A percentile compares a stretch with the other conserved stretches of the same genome.
Conservation (phyloP, 2,329 filamentous ascomycete species). For the Fusarium temperatum region DNA sequence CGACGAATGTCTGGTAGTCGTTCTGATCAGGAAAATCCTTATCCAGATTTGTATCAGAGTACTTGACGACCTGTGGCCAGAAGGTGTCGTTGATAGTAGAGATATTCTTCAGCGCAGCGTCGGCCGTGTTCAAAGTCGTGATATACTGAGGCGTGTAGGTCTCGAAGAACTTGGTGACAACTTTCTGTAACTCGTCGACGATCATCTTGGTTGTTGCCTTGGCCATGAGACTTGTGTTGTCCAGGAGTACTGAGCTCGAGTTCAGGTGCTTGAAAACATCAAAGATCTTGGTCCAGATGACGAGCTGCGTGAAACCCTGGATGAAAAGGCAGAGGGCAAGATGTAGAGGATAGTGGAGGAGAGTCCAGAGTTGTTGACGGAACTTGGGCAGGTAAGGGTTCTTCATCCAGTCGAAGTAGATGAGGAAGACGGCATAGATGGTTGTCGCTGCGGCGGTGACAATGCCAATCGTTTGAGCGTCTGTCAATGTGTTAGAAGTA, state of each 20-base stretch:
- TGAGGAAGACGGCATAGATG: constrained; percentile 57
- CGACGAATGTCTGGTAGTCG: constrained; percentile 1
- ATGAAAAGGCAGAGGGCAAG: constrained; percentile 70
- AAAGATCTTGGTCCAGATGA: constrained; percentile 55
- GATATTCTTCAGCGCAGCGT: constrained; percentile 42
- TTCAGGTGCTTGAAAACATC: constrained; percentile 41
- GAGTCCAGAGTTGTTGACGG: constrained; percentile 67
- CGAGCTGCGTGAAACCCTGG: constrained; percentile 68
- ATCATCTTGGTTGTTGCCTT: constrained; percentile 35
- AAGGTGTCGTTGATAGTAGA: constrained; percentile 40
- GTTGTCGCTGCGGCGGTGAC: constrained; percentile 51
- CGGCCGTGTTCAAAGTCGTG: constrained; percentile 26
- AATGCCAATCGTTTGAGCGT: constrained; percentile 51
- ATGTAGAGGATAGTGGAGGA: constrained; percentile 70
- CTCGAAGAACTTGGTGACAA: constrained; percentile 37
- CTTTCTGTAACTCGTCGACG: constrained; percentile 20
- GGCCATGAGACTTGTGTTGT: constrained; percentile 10
- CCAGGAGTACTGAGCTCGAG: constrained; percentile 8
- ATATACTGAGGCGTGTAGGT: constrained; percentile 42
- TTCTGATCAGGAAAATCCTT: background rate
- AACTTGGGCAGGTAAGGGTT: constrained; percentile 65
- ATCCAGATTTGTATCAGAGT: constrained; percentile 2
- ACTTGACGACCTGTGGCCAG: constrained; percentile 36
- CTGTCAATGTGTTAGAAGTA: constrained; percentile 37
- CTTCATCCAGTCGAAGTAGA: constrained; percentile 71